phyloP scores from a whole-genome alignment of 306 rosid genomes.

The Mucuna pruriens region DNA sequence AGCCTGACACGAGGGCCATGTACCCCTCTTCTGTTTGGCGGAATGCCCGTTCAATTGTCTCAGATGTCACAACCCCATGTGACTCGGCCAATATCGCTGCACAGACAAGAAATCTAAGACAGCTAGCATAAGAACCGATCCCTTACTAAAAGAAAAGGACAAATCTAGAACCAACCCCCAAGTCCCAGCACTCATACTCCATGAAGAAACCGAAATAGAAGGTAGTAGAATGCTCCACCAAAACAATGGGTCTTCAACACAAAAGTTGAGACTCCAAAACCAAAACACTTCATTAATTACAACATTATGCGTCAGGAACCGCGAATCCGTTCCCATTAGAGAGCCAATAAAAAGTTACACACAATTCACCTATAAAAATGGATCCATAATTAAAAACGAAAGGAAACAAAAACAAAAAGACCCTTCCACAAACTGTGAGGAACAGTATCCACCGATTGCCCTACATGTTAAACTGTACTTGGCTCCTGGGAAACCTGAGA shows the following conservation, averaged over 20 bases:
- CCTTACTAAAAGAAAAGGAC: constrained; percentile 36
- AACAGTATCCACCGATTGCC: constrained; percentile 30
- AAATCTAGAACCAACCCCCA: constrained; percentile 25
- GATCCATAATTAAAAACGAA: background rate
- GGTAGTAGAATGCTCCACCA: constrained; percentile 22
- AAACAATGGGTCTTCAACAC: constrained; percentile 21
- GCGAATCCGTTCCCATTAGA: background rate
- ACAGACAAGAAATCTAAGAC: constrained; percentile 59
- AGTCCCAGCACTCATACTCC: constrained; percentile 34
- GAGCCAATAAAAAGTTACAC: background rate
- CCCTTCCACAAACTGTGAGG: background rate
- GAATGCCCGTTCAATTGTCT: constrained; percentile 65
- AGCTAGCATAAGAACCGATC: constrained; percentile 54
- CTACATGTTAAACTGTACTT: constrained; percentile 34
- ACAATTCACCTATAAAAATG: constrained; percentile 13
- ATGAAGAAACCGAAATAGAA: constrained; percentile 23
- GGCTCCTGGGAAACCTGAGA: constrained; percentile 24
- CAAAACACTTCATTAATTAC: constrained; percentile 11
- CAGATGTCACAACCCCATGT: constrained; percentile 56
- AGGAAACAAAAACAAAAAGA: background rate
- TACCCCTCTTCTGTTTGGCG: constrained; percentile 70
- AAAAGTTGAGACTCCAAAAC: constrained; percentile 8
- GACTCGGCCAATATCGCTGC: constrained; percentile 64
- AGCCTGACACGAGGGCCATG: constrained; percentile 62
- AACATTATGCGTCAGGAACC: background rate